A percentile compares a stretch with the other conserved stretches of the same genome.
These are phyloP conservation scores for Pouteria campechiana DNA, from an alignment of 179 eudicot species.

Conservation along the genomic window DNA sequence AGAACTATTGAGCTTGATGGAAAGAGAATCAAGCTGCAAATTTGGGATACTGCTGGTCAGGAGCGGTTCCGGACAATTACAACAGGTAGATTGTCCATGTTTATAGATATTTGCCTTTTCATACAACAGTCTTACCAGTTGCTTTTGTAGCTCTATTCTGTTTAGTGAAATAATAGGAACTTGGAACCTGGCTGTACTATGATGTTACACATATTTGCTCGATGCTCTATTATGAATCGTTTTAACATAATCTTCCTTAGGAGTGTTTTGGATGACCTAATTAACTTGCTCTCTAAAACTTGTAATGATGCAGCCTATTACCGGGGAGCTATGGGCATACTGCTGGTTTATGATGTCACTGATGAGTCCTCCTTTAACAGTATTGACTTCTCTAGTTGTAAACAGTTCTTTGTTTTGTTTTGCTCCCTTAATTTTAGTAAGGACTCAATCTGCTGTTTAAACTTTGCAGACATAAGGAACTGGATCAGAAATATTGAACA, in stretches of 20 bases:
- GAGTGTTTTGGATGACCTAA: no score
- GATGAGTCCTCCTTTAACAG: conserved; percentile 38
- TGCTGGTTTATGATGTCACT: conserved; percentile 38
- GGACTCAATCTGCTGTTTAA: conserved; percentile 5
- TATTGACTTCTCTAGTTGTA: conserved; percentile 2
- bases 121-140: no score
- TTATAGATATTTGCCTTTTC: not conserved
- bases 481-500: conserved; percentile 81
- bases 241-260: no score
- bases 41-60: conserved; percentile 59
- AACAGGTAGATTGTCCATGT: conserved; percentile 23
- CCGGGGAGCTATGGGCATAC: conserved; percentile 46
- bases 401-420: not conserved
- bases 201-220: no score
- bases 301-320: conserved; percentile 35
- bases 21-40: conserved; percentile 44
- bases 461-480: conserved; percentile 48
- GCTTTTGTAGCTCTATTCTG: no score
- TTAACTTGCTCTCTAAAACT: no score
- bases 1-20: conserved; percentile 47
- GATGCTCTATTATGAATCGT: no score
- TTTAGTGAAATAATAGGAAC: not conserved
- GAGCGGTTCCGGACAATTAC: conserved; percentile 49
- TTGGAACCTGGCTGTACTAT: not conserved
- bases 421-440: conserved; percentile 1